These are phyloP conservation scores for Fusarium redolens DNA, from an alignment of 2,329 filamentous ascomycete species.

Conservation along the genomic window DNA sequence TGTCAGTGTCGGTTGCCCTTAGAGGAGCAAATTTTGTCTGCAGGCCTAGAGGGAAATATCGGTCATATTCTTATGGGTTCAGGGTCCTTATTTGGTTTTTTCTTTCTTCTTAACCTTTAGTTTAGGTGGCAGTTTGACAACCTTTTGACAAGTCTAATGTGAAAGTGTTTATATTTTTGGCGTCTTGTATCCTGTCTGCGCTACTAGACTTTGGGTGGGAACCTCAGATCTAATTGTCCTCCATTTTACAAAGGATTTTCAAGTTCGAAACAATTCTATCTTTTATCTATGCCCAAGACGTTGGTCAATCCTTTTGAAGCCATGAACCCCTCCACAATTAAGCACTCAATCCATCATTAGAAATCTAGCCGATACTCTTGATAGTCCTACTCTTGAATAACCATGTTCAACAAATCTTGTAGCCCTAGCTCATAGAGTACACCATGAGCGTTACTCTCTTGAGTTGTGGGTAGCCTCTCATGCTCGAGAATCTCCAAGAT, in stretches of 20 bases:
- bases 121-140: no score
- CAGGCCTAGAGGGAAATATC: no score
- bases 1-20: no score
- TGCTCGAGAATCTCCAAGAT: background rate
- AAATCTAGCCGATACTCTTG: rapidly evolving
- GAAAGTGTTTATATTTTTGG: no score
- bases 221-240: background rate
- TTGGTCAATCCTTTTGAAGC: rapidly evolving
- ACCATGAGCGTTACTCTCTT: rapidly evolving
- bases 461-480: rapidly evolving
- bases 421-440: background rate
- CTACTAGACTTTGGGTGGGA: background rate
- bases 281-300: background rate
- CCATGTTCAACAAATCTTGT: background rate
- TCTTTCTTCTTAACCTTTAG: no score
- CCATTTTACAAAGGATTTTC: rapidly evolving
- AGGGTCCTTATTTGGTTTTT: no score
- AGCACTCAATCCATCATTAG: background rate
- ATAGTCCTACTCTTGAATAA: background rate
- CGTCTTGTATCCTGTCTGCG: no score
- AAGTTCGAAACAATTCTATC: rapidly evolving
- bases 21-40: no score
- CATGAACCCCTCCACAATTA: rapidly evolving
- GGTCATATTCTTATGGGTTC: no score
- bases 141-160: no score